Base-by-base conservation (phyloP, 2,329 filamentous ascomycete species). In the Cadophora sp. region DNA sequence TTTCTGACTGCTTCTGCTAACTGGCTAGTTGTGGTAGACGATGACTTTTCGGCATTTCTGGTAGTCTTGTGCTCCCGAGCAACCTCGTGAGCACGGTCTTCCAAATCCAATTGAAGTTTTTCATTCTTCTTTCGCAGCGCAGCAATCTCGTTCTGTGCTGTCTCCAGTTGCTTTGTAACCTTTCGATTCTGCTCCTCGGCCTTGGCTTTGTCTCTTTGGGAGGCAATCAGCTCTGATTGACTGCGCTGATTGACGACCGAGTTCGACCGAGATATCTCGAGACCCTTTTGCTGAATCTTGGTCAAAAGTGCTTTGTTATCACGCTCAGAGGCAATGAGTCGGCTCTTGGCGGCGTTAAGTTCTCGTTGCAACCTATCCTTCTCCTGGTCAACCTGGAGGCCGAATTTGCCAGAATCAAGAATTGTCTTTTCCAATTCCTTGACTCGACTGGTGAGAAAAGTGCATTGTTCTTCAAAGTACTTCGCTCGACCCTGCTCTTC, bases 261-360 rank as follows among this genome's bases (percentile, higher is more conserved):
- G 68, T 88, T 93, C 0, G 95, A 96, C 55, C 96, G 88, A 48
- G 95, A 95, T 78, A 99, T 96, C 76, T 99, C 95, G 7, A 99
- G 85, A 36, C 96, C 96, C 82, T 98, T 98, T 76, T 98, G 95
- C 75, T 98, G 95, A 20, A 99, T 85, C 80, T 98, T 98, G 81
- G 97, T 98, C 71, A 98, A 85, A n/a, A 99, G 83, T 5, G 94
- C 91, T 61, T 93, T 90, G 75, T 98, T 98, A 80, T 98, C 95
- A 74, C 98, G 97, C 78, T 99, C 95, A 0, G 95, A 98, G 27
- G 95, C 96, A 8, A 91, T 86, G 48, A 99, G 83, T 24, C 95
- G 90, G 68, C 94, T 94, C 78, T 96, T 97, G 72, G 97, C 87
- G 0, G 95, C 97, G 24, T 93, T 90, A 7, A 98, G 85, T 77